Evolutionary conservation across 2,329 filamentous ascomycete genomes (phyloP).

Genomic region (Pseudogymnoascus sp.): DNA sequence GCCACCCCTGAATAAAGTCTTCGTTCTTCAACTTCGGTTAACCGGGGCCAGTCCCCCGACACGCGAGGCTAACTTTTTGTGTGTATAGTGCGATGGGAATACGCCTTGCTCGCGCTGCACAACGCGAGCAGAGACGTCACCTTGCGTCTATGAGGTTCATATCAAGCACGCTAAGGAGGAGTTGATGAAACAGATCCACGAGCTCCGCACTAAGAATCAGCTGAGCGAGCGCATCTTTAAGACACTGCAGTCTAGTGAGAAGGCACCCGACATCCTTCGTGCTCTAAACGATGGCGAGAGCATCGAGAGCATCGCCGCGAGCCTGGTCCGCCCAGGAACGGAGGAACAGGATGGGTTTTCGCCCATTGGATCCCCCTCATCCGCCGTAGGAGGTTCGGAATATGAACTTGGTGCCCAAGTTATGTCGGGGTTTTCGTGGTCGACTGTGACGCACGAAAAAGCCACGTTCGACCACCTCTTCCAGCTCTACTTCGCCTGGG

Average conservation of each 20-base stretch:
- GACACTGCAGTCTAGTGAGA: slow-evolving; percentile 24
- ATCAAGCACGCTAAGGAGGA: slow-evolving; percentile 31
- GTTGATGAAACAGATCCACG: slow-evolving; percentile 28
- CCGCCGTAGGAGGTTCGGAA: slow-evolving; percentile 21
- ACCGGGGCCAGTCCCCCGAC: background rate
- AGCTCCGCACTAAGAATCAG: slow-evolving; percentile 25
- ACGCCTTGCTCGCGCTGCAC: slow-evolving; percentile 28
- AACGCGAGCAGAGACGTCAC: slow-evolving; percentile 19
- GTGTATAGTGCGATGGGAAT: slow-evolving; percentile 30
- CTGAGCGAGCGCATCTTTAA: slow-evolving; percentile 26
- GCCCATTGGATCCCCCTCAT: slow-evolving; percentile 20
- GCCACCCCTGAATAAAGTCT: background rate
- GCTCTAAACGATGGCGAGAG: slow-evolving; percentile 25
- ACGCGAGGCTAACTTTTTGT: background rate
- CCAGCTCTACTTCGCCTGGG: slow-evolving; percentile 30
- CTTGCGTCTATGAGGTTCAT: slow-evolving; percentile 29
- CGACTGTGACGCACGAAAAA: slow-evolving; percentile 23
- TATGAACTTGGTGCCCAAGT: background rate
- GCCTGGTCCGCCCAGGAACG: slow-evolving; percentile 22
- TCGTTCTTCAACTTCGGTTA: background rate
- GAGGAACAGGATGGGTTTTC: slow-evolving; percentile 21
- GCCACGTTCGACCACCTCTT: slow-evolving; percentile 27
- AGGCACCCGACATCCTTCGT: slow-evolving; percentile 26
- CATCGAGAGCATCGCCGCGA: slow-evolving; percentile 25
- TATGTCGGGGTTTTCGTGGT: slow-evolving; percentile 23